These are phyloP conservation scores for Acanthamoeba triangularis DNA, from an alignment of 208 protist genomes.

Conservation along the genomic window DNA sequence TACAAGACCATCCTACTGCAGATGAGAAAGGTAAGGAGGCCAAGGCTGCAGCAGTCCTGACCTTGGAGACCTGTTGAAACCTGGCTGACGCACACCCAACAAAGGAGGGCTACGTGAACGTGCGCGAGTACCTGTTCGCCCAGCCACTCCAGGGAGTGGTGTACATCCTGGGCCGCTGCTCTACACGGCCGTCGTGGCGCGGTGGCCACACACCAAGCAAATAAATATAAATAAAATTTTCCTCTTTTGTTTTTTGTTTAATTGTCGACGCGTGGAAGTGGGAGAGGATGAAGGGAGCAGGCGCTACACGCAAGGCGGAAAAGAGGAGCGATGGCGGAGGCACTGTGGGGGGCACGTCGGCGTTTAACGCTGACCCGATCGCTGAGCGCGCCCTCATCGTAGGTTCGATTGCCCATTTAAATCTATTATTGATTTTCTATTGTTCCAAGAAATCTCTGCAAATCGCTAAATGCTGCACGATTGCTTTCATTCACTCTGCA, in stretches of 20 bases:
- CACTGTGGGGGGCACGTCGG: conserved; percentile 41
- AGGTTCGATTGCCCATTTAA: neutral
- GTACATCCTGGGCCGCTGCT: too few species aligned
- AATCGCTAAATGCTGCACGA: neutral
- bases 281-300: neutral
- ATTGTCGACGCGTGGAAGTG: too few species aligned
- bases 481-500: neutral
- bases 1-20: neutral
- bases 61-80: too few species aligned
- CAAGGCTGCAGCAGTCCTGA: too few species aligned
- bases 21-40: neutral
- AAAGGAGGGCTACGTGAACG: too few species aligned
- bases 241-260: too few species aligned
- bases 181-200: too few species aligned
- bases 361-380: conserved; percentile 71
- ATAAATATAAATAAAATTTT: too few species aligned
- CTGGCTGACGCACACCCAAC: too few species aligned
- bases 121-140: too few species aligned
- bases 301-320: neutral
- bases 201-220: too few species aligned
- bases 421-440: neutral
- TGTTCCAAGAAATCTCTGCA: neutral
- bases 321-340: neutral
- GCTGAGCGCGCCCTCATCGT: conserved; percentile 46
- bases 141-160: too few species aligned